Evolutionary conservation across 2,329 filamentous ascomycete genomes (phyloP).

Genomic region (Escovopsis sp.): DNA sequence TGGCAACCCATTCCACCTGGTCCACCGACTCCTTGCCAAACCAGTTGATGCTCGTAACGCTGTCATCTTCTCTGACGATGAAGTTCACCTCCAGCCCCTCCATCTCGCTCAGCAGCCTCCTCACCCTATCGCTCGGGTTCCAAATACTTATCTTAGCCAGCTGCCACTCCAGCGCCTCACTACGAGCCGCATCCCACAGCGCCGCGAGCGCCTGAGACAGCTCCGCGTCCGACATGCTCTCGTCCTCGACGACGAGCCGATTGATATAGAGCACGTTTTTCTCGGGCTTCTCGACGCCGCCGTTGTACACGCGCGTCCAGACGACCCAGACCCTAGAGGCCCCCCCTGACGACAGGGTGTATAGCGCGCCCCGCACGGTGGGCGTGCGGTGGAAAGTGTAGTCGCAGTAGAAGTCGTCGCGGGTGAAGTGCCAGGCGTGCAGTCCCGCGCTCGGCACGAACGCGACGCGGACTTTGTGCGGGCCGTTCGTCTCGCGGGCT

Average conservation of each 20-base stretch:
- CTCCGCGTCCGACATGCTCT: constrained; percentile 21
- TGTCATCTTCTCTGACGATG: constrained; percentile 45
- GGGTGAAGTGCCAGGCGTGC: constrained; percentile 46
- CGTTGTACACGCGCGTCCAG: constrained; percentile 54
- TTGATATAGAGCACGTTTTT: constrained; percentile 57
- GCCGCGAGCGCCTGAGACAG: constrained; percentile 40
- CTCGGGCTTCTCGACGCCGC: constrained; percentile 32
- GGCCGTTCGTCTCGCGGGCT: constrained; percentile 2
- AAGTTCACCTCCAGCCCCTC: constrained; percentile 32
- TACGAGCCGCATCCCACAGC: constrained; percentile 51
- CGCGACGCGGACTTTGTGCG: constrained; percentile 17
- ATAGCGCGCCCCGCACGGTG: constrained; percentile 54
- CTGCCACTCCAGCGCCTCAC: constrained; percentile 56
- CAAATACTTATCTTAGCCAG: constrained; percentile 62
- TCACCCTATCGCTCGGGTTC: constrained; percentile 53
- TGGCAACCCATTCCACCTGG: constrained; percentile 54
- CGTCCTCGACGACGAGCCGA: constrained; percentile 50
- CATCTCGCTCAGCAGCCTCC: constrained; percentile 26
- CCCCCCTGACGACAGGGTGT: constrained; percentile 26
- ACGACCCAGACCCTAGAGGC: constrained; percentile 53
- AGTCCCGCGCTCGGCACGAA: constrained; percentile 18
- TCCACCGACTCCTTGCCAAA: constrained; percentile 38
- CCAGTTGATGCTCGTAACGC: constrained; percentile 59
- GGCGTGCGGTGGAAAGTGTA: constrained; percentile 44
- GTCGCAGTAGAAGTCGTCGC: constrained; percentile 63